Base-by-base conservation (phyloP, 2,329 filamentous ascomycete species). In the Truncatella angustata region DNA sequence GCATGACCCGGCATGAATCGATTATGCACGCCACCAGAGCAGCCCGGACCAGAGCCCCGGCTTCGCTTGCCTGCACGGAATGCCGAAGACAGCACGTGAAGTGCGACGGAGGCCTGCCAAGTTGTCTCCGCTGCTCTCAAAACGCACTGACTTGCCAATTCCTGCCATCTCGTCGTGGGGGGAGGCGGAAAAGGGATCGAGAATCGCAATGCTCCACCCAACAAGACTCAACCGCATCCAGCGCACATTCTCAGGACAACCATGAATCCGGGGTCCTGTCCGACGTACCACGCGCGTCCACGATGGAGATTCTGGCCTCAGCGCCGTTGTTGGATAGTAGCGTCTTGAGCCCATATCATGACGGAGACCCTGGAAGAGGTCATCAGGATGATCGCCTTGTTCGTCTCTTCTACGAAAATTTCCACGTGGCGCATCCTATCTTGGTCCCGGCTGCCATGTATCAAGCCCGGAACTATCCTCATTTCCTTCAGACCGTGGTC, bases 81-180 rank as follows among this genome's bases (percentile, higher is more conserved):
- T 44, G 40, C n/a, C 40, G 40, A 10, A 21, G 40, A n/a, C 40
- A 44, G 23, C 40, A 44, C 40, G 20, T 44, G 23, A 44, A 44
- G 40, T 44, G 40, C 40, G 40, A 44, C 40, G 20, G 21, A 7
- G 20, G 40, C 23, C 21, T 26, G 24, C 40, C 40, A 10, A 44
- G 10, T 23, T 44, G 40, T 44, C 11, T n/a, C 24, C 40, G 40
- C 24, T 44, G 40, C 24, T 26, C 40, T n/a, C 40, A 44, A 44
- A 24, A 24, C 23, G 40, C 21, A 24, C 23, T 44, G 12, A 6
- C 40, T n/a, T 44, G 40, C 21, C 24, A 24, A 11, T 44, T 26
- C 23, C 21, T 44, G 40, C 40, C 40, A 2, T 44, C 40, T 16
- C 40, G 40, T n/a, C 40, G 40, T n/a, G 40, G 40, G 23, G 40